Evolutionary conservation across 192 early-diverging fungal genomes (phyloP), one percentile per base, ranked within the genome.

Genomic region (Martensiomyces pterosporus): DNA sequence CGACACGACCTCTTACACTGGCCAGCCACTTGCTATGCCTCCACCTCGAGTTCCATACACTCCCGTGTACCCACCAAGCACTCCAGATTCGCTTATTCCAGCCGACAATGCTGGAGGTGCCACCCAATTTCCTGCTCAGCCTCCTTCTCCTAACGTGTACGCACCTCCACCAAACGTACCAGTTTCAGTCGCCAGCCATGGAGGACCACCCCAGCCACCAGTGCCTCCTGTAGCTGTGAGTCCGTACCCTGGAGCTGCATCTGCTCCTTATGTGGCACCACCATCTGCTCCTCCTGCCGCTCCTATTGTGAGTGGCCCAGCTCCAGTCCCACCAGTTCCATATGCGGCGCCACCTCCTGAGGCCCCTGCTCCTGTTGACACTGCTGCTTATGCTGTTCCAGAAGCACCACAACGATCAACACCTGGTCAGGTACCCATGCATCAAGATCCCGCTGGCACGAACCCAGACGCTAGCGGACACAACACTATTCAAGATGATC

Each of bases 261-360:
- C 19, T 16, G 24, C 29, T 25, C 22, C 27, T 2, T 7, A 21
- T 40, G 16, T 23, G 16, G 9, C 26, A 39, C 10, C 2, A 7
- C 14, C 43, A 24, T 15, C 35, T 37, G 44, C 25, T 9, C 17
- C 39, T 34, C 50, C 50, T 29, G 50, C 29, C 2, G 44, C 29
- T 17, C 29, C 44, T 33, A 9, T 46, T 27, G 23, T 13, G 5
- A 27, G 32, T 9, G 24, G 10, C n/a, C 34, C 33, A 6, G 18
- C 33, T 23, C 46, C 23, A 19, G n/a, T 32, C 10, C 52, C 14
- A 18, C 53, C 53, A 40, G 12, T 27, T 2, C 4, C 29, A 34
- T 33, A 26, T 10, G 25, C 8, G 18, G 29, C 12, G 29, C 29
- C 29, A 32, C 6, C 12, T 32, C 6, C 29, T 32, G n/a, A n/a